Conservation (phyloP, 2,329 filamentous ascomycete species). For the Penicillium sp. region DNA sequence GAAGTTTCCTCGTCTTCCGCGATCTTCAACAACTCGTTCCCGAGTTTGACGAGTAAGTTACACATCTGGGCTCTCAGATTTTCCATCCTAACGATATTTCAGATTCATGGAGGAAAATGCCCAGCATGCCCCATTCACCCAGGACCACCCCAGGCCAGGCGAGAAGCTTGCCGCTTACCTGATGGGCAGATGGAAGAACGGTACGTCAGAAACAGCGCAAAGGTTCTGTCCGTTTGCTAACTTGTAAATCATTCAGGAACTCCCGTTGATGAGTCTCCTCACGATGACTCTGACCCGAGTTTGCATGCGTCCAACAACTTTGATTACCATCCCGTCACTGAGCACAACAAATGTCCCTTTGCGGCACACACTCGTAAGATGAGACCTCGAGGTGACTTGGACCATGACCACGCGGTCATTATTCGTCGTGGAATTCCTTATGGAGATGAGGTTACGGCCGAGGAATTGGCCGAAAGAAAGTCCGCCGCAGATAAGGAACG, state of each 20-base stretch:
- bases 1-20: constrained; percentile 49
- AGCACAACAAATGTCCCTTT: constrained; percentile 46
- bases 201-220: constrained; percentile 13
- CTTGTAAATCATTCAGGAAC: constrained; percentile 25
- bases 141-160: constrained; percentile 15
- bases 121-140: constrained; percentile 15
- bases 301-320: constrained; percentile 44
- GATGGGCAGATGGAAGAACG: constrained; percentile 48
- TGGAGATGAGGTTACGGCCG: constrained; percentile 38
- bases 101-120: constrained; percentile 40
- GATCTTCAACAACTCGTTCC: constrained; percentile 49
- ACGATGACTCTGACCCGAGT: constrained; percentile 31
- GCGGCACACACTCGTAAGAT: constrained; percentile 52
- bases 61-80: too few species aligned
- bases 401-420: constrained; percentile 35
- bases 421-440: constrained; percentile 50
- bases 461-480: constrained; percentile 34
- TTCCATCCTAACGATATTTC: background rate
- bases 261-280: constrained; percentile 35
- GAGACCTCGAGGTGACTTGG: constrained; percentile 44
- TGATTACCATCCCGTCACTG: constrained; percentile 31
- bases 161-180: constrained; percentile 45
- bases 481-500: constrained; percentile 34
- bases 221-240: background rate
- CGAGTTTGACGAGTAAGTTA: constrained; percentile 40